Conservation (phyloP, 257 asterid species). For the Schizonepeta tenuifolia region DNA sequence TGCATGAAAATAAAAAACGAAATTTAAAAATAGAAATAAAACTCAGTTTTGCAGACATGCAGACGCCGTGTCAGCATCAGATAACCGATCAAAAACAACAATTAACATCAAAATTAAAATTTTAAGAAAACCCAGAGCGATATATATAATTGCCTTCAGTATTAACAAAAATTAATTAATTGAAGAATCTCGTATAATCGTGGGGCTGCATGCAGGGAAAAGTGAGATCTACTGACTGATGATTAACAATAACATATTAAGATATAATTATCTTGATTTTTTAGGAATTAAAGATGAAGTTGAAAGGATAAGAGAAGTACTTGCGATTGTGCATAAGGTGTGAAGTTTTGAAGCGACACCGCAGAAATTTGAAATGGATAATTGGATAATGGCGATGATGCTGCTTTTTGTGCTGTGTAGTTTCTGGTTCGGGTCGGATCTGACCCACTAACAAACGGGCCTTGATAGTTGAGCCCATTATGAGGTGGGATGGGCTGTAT, state of each 20-base stretch:
- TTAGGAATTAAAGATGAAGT: background rate
- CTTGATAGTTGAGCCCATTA: background rate
- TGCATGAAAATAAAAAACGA: background rate
- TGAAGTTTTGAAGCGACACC: slow-evolving; percentile 30
- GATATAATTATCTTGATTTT: background rate
- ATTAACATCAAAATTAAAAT: background rate
- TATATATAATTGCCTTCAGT: slow-evolving; percentile 7
- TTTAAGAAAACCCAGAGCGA: background rate
- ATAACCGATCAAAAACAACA: background rate
- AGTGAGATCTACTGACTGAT: background rate
- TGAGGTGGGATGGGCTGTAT: too few species aligned
- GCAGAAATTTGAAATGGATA: slow-evolving; percentile 35
- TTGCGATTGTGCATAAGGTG: slow-evolving; percentile 21
- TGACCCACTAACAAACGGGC: slow-evolving; percentile 5
- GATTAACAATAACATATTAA: background rate
- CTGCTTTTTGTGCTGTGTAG: background rate
- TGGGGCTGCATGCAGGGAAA: slow-evolving; percentile 18
- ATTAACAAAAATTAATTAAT: background rate
- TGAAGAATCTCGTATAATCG: slow-evolving; percentile 11
- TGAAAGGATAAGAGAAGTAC: slow-evolving; percentile 1
- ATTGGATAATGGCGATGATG: background rate
- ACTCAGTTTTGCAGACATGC: background rate
- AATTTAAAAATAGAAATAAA: background rate
- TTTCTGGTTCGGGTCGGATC: slow-evolving; percentile 3
- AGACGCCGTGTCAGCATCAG: background rate